phyloP scores from a whole-genome alignment of 1,284 basidiomycete species.

The Wolfiporia cocos region DNA sequence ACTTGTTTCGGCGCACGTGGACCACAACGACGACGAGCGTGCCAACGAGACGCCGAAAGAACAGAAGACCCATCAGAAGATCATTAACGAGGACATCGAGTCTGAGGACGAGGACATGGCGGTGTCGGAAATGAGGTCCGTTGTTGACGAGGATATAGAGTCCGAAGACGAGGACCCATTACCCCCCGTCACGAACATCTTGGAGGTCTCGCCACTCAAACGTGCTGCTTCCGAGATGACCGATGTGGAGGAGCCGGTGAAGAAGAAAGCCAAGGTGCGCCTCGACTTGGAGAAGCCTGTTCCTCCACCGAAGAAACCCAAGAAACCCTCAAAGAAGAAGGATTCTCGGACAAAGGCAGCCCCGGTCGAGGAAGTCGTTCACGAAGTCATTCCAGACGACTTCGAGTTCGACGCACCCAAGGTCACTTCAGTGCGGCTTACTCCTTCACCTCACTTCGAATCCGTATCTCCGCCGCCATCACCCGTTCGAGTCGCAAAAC shows the following conservation, averaged over 20 bases:
- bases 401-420: constrained; percentile 44
- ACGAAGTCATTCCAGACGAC: constrained; percentile 47
- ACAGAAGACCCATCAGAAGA: constrained; percentile 40
- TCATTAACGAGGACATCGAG: constrained; percentile 31
- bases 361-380: constrained; percentile 28
- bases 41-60: constrained; percentile 29
- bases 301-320: constrained; percentile 28
- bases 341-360: constrained; percentile 36
- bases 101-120: constrained; percentile 36
- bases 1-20: neutral
- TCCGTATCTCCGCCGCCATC: constrained; percentile 34
- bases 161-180: constrained; percentile 35
- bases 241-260: constrained; percentile 26
- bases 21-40: constrained; percentile 10
- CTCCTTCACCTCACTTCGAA: constrained; percentile 32
- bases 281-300: constrained; percentile 28
- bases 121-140: constrained; percentile 15
- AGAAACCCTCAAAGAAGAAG: constrained; percentile 28
- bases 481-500: constrained; percentile 23
- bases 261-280: constrained; percentile 29
- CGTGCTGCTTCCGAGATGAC: constrained; percentile 22
- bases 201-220: constrained; percentile 16
- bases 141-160: constrained; percentile 31
- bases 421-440: constrained; percentile 44
- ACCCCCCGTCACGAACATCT: neutral